Evolutionary conservation across 345 rosid genomes (phyloP), one percentile per base, ranked within the genome.

Genomic region (Draba incana): DNA sequence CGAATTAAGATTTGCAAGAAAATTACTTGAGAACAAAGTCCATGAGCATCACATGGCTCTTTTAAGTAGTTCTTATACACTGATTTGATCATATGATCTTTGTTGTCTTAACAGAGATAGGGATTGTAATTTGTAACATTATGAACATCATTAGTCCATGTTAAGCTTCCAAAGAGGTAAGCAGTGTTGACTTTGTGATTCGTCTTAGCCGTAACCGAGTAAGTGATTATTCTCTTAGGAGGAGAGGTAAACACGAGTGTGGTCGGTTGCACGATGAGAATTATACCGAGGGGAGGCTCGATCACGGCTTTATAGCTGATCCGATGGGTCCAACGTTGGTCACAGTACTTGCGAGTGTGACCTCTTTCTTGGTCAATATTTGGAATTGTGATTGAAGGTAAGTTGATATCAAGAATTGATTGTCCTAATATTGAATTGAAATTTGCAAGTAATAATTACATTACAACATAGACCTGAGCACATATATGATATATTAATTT

Each of bases 121-220:
- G 86, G 68, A 72, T 79, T 52, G 4, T 60, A 43, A 84, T 70
- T 79, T 52, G 4, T 60, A 43, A 84, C 84, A 53, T 42, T 14
- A 55, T 73, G 81, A 23, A 42, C 46, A 41, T 79, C 77, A 68
- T 79, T 74, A 1, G 58, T 78, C 81, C 86, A 82, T 4, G 78
- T 75, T 10, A 84, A 62, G 78, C 83, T 79, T 13, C 86, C 79
- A 70, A 84, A 84, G 4, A 47, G 62, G 70, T 70, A 82, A 11
- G 80, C 83, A 27, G 75, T 69, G 58, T 76, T 76, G 59, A 75
- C 71, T 60, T 42, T 46, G 4, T 81, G 58, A 23, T 61, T 51
- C n/a, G 80, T 35, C n/a, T 41, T 68, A 49, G 70, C 68, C 31
- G 33, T 64, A 24, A 79, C 78, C 8, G 33, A 3, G 62, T 43